Base-by-base conservation (phyloP, 345 rosid species). In the Citrus cavaleriei region DNA sequence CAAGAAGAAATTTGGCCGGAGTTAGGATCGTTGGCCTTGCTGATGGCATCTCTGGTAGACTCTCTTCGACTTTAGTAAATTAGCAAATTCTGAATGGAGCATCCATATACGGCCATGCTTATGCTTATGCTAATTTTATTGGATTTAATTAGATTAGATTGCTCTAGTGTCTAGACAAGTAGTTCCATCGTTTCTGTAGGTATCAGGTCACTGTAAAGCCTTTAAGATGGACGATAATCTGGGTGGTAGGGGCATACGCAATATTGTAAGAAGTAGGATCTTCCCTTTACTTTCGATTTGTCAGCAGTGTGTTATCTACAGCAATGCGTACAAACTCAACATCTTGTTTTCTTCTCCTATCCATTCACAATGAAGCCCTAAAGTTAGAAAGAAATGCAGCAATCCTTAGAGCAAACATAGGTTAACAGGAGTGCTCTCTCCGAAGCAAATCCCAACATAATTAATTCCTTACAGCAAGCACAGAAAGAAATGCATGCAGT, bases 11-110 rank as follows among this genome's bases (percentile, higher is more conserved):
- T 73, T 54, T 81, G 10, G 78, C 78, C 62, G 10, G 10, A 38
- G 10, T 8, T 38, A 38, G 42, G 42, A 38, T 38, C 42, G 78
- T 69, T 74, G 84, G 84, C 59, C 38, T 74, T 38, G 84, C 84
- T 12, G 84, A 78, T 78, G 84, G 84, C 34, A 38, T 70, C 68
- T 74, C 73, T 24, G 81, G 81, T 70, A 1, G 57, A 18, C 22
- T 51, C 22, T 4, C 57, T 46, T 12, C 16, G 51, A 46, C 4
- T 68, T 24, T 64, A 54, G 8, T 10, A 7, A 42, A 64, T 78
- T 68, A 21, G 13, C 1, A 46, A 46, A 46, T 46, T 46, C 51
- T 46, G 16, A 46, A 12, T 46, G 51, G 51, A 46, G 16, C 13
- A 46, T 12, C 51, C 51, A 3, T 42, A 42, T 12, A 12, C 3